Conservation (phyloP, 2,329 filamentous ascomycete species). For the Penicillium sp. region DNA sequence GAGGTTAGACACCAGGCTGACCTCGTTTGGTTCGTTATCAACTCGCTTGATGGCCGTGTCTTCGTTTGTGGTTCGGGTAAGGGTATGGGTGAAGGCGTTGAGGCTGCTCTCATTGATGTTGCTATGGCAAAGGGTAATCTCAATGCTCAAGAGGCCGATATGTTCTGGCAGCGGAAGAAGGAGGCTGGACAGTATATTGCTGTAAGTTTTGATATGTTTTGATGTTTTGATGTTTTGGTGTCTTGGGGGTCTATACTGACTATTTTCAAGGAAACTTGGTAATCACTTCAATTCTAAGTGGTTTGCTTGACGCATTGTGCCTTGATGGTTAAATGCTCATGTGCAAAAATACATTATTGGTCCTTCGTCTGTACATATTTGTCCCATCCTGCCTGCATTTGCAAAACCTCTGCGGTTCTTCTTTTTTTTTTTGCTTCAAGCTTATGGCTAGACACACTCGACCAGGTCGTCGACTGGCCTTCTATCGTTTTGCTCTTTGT, state of each 20-base stretch:
- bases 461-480: not conserved
- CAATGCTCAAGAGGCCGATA: conserved; percentile 72
- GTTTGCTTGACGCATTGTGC: not conserved
- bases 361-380: not conserved
- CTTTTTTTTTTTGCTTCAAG: not conserved
- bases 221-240: not conserved
- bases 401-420: not conserved
- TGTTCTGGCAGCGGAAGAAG: conserved; percentile 91
- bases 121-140: conserved; percentile 91
- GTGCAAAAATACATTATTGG: not conserved
- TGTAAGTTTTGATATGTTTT: conserved; percentile 40
- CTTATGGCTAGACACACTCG: not conserved
- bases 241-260: not conserved
- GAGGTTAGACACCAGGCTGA: conserved; percentile 89
- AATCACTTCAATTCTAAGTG: conserved; percentile 8
- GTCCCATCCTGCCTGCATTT: not conserved
- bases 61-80: conserved; percentile 95
- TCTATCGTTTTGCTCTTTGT: not conserved
- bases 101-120: conserved; percentile 80
- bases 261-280: conserved; percentile 36
- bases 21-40: conserved; percentile 97
- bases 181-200: conserved; percentile 94
- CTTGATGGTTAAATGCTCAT: not conserved
- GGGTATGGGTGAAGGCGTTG: conserved; percentile 97
- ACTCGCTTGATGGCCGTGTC: conserved; percentile 88